These are phyloP conservation scores for Paramecium sexaurelia DNA, from an alignment of 73 alveolate species.

Conservation along the genomic window DNA sequence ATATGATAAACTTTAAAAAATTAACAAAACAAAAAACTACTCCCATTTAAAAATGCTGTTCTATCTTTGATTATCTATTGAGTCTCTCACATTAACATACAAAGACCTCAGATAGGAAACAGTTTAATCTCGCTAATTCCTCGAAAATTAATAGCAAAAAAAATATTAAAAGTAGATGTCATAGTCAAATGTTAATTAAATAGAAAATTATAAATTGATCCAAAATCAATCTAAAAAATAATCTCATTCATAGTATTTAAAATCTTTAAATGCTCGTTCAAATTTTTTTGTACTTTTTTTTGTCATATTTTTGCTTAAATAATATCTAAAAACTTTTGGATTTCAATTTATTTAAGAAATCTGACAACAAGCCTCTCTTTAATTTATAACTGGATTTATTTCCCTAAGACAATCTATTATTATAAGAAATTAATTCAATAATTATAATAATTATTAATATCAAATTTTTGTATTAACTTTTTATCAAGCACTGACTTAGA, in stretches of 20 bases:
- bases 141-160: neutral
- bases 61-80: neutral
- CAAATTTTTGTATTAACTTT: no score
- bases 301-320: no score
- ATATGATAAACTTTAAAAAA: neutral
- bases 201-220: neutral
- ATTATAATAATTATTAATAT: no score
- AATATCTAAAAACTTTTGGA: no score
- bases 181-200: conserved; percentile 9
- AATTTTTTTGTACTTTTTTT: no score
- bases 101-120: neutral
- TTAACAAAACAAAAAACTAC: conserved; percentile 4
- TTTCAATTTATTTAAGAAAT: no score
- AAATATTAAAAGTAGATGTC: neutral
- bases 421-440: no score
- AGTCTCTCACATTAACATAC: conserved; percentile 8
- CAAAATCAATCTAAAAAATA: neutral
- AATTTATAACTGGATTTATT: no score
- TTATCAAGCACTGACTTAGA: no score
- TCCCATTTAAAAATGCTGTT: neutral
- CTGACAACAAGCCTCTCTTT: no score
- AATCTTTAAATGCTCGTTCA: no score
- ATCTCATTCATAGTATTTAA: neutral
- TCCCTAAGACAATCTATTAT: no score
- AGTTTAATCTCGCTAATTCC: neutral